Conservation (phyloP, 306 rosid species). For the Castanospermum australe region DNA sequence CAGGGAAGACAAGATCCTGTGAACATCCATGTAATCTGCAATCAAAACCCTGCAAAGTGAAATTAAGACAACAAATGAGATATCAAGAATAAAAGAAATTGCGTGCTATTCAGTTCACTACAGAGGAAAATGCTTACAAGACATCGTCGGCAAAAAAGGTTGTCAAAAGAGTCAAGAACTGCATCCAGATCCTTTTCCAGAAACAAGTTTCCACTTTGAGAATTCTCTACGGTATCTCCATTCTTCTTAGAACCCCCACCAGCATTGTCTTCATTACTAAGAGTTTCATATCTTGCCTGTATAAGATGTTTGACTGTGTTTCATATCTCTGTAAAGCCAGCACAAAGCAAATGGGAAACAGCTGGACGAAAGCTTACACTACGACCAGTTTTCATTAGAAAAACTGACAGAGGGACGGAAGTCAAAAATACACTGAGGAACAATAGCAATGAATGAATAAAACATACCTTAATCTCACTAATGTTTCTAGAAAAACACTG, state of each 20-base stretch:
- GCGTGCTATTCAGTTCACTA: conserved; percentile 16
- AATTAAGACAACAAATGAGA: conserved; percentile 28
- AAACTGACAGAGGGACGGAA: conserved; percentile 30
- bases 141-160: conserved; percentile 95
- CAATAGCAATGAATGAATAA: background rate
- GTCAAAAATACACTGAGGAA: conserved; percentile 17
- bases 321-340: conserved; percentile 97
- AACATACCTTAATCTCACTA: conserved; percentile 72
- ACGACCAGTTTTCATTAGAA: conserved; percentile 62
- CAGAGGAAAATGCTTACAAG: conserved; percentile 57
- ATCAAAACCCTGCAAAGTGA: conserved; percentile 72
- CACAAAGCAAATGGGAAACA: conserved; percentile 88
- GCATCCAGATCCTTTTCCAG: conserved; percentile 95
- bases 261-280: conserved; percentile 55
- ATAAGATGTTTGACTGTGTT: conserved; percentile 89
- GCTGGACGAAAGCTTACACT: conserved; percentile 82
- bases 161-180: conserved; percentile 96
- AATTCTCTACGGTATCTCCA: conserved; percentile 52
- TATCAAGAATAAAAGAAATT: conserved; percentile 14
- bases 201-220: conserved; percentile 58
- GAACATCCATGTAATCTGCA: conserved; percentile 99
- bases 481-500: conserved; percentile 79
- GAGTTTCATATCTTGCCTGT: conserved; percentile 91
- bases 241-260: conserved; percentile 51
- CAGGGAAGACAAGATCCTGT: conserved; percentile 97